These are phyloP conservation scores for Xanthoparmelia taractica DNA, from an alignment of 495 filamentous ascomycete genomes.

Conservation along the genomic window DNA sequence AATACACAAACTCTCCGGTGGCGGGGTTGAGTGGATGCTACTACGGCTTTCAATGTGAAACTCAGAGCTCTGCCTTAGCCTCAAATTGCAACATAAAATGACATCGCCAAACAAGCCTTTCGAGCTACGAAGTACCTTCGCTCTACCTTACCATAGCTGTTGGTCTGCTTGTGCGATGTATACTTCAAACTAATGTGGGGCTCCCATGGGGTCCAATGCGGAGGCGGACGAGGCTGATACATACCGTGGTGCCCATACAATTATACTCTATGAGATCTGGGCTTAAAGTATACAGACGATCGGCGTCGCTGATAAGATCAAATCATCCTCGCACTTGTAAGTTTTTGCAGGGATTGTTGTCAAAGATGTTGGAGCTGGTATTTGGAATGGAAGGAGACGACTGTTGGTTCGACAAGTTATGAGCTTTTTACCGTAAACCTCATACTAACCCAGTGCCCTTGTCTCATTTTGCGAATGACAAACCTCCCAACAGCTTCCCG, in stretches of 20 bases:
- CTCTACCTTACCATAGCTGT: neutral
- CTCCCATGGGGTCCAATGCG: neutral
- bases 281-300: neutral
- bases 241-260: neutral
- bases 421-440: too few relatives aligned
- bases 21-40: neutral
- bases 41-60: neutral
- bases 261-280: neutral
- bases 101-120: neutral
- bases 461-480: neutral
- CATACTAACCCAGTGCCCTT: too few relatives aligned
- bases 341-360: neutral
- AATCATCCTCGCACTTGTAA: too few relatives aligned
- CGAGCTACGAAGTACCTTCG: neutral
- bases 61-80: neutral
- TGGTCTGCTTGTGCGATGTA: neutral
- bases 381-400: neutral
- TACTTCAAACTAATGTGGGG: neutral
- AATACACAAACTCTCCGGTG: neutral
- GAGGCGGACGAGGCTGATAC: constrained; percentile 4
- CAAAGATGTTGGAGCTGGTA: neutral
- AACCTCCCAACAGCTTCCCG: neutral
- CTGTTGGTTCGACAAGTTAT: too few relatives aligned
- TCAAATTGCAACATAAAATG: neutral
- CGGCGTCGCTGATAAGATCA: neutral